Evolutionary conservation across 1,139 yeast species (phyloP).

Genomic region (Blastobotrys raffinosifermentans): DNA sequence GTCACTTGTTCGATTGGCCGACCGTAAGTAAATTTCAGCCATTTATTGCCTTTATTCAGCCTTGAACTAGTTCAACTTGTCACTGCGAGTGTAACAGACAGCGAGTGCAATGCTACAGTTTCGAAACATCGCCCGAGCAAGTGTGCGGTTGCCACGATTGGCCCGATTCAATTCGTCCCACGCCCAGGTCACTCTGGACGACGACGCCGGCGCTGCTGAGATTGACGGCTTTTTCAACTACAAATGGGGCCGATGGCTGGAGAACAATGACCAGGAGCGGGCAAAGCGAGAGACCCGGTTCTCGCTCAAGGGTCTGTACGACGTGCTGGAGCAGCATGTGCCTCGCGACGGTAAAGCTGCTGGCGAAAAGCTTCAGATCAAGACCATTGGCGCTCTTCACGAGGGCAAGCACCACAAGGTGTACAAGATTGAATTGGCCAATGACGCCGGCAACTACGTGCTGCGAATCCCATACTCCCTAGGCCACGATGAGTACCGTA

Average conservation of each 20-base stretch:
- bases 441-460: conserved; percentile 55
- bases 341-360: conserved; percentile 22
- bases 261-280: conserved; percentile 67
- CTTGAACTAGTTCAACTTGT: too few species aligned
- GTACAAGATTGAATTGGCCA: conserved; percentile 61
- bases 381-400: conserved; percentile 75
- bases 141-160: too few species aligned
- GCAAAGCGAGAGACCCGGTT: conserved; percentile 74
- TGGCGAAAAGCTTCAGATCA: conserved; percentile 45
- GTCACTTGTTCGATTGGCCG: too few species aligned
- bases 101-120: too few species aligned
- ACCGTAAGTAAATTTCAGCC: too few species aligned
- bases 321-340: conserved; percentile 29
- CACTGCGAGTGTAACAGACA: too few species aligned
- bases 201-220: conserved; percentile 59
- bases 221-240: conserved; percentile 76
- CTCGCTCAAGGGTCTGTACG: conserved; percentile 65
- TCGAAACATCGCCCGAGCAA: too few species aligned
- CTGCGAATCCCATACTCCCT: conserved; percentile 78
- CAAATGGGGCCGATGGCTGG: conserved; percentile 94
- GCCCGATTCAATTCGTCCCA: too few species aligned
- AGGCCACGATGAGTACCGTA: conserved; percentile 54
- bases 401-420: conserved; percentile 93
- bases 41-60: too few species aligned
- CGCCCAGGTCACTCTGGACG: conserved; percentile 22